phyloP scores from a whole-genome alignment of 2,329 filamentous ascomycete genomes.

The Amphichorda felina region DNA sequence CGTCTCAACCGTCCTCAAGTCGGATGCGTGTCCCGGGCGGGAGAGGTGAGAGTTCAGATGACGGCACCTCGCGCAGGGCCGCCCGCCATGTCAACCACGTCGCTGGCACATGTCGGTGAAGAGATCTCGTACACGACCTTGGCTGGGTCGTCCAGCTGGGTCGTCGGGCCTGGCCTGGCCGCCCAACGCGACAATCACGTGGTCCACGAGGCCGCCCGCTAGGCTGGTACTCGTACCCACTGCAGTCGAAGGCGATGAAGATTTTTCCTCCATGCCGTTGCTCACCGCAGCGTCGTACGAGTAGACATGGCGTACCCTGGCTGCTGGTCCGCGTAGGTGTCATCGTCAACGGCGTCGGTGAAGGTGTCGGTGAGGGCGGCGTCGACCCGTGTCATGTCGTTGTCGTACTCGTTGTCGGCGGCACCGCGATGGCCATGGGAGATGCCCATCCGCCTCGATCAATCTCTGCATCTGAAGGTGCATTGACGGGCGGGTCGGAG shows the following conservation, averaged over 20 bases:
- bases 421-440: constrained; percentile 26
- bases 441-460: constrained; percentile 25
- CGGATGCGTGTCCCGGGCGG: constrained; percentile 22
- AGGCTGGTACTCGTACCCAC: constrained; percentile 25
- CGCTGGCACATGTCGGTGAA: constrained; percentile 40
- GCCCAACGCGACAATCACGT: constrained; percentile 32
- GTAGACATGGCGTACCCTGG: constrained; percentile 30
- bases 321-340: constrained; percentile 30
- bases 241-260: constrained; percentile 46
- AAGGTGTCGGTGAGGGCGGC: constrained; percentile 33
- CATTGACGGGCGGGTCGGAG: too few species aligned
- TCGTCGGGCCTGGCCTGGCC: constrained; percentile 23
- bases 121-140: constrained; percentile 23
- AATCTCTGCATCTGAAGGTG: neutral
- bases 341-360: constrained; percentile 35
- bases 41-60: constrained; percentile 40
- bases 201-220: constrained; percentile 24
- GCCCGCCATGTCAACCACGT: constrained; percentile 30
- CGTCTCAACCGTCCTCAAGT: too few species aligned
- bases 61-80: constrained; percentile 27
- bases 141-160: constrained; percentile 33
- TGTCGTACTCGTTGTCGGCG: constrained; percentile 31
- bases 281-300: constrained; percentile 35
- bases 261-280: constrained; percentile 38
- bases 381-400: constrained; percentile 32